phyloP scores from a whole-genome alignment of 2,329 filamentous ascomycete species.

The Aspergillus sergii region DNA sequence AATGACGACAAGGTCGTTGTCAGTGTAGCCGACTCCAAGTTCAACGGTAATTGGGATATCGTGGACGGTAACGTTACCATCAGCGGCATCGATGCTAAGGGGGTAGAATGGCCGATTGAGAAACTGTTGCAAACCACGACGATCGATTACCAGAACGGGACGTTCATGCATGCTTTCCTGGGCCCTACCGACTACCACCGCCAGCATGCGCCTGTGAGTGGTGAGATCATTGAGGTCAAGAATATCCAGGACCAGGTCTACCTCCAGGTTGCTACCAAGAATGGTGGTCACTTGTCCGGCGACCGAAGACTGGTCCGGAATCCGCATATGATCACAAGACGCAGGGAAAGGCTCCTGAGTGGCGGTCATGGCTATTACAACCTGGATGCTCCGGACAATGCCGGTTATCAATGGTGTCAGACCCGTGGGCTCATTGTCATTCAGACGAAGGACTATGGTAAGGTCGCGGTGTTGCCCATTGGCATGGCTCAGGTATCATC shows the following conservation, averaged over 20 bases:
- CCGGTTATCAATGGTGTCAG: conserved; percentile 48
- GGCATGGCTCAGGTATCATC: conserved; percentile 51
- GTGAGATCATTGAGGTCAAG: conserved; percentile 1
- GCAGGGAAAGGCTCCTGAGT: neutral
- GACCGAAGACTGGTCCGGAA: neutral
- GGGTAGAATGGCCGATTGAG: neutral
- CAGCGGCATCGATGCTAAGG: neutral
- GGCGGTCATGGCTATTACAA: neutral
- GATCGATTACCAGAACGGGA: neutral
- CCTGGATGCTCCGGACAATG: conserved; percentile 35
- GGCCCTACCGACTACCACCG: conserved; percentile 15
- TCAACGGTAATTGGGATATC: conserved; percentile 5
- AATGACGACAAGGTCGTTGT: conserved; percentile 9
- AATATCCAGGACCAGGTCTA: conserved; percentile 8
- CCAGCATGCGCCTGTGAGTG: conserved; percentile 7
- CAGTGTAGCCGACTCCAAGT: conserved; percentile 8
- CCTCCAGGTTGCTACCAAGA: neutral
- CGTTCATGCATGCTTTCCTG: conserved; percentile 12
- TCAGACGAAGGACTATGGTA: conserved; percentile 36
- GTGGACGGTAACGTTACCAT: neutral
- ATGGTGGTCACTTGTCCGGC: neutral
- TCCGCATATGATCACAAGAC: neutral
- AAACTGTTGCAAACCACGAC: neutral
- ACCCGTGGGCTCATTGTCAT: conserved; percentile 45
- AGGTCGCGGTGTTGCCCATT: conserved; percentile 48